Evolutionary conservation across 2,329 filamentous ascomycete genomes (phyloP).

Genomic region (Hypoxylon sp.): DNA sequence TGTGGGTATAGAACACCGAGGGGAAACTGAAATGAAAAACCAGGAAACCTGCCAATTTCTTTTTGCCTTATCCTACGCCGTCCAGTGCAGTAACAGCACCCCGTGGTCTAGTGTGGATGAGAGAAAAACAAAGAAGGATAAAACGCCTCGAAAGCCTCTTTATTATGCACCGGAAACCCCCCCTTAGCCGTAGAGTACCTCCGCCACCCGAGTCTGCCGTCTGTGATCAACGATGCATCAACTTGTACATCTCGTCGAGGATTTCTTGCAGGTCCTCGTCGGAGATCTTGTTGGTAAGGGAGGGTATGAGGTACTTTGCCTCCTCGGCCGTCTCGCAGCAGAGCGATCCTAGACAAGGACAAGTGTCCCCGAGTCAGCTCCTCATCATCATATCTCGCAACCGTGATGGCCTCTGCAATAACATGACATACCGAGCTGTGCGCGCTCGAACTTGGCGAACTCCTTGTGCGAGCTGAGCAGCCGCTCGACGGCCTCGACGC

Average conservation of each 20-base stretch:
- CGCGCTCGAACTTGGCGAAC: conserved; percentile 90
- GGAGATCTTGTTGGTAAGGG: conserved; percentile 84
- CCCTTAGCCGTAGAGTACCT: not conserved
- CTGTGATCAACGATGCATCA: conserved; percentile 51
- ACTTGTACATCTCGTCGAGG: conserved; percentile 88
- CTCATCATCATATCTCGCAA: not conserved
- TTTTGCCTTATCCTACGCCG: conserved; percentile 33
- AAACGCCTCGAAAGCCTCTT: conserved; percentile 14
- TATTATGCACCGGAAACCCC: not conserved
- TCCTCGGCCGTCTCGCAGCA: conserved; percentile 94
- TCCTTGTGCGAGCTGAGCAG: conserved; percentile 80
- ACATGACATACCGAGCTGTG: conserved; percentile 76
- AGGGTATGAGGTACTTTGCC: conserved; percentile 95
- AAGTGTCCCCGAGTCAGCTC: conserved; percentile 3
- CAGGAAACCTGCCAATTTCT: conserved; percentile 23
- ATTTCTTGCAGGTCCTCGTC: conserved; percentile 89
- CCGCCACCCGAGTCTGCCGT: not conserved
- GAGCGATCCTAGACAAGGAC: conserved; percentile 72
- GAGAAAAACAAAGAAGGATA: not conserved
- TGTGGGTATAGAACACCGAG: conserved; percentile 32
- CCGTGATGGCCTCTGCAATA: not conserved
- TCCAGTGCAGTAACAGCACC: conserved; percentile 29
- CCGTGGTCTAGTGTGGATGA: conserved; percentile 24
- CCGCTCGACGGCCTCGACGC: conserved; percentile 91
- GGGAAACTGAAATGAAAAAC: conserved; percentile 17